phyloP scores from a whole-genome alignment of 371 early-diverging fungal genomes.

The Zychaea mexicana region DNA sequence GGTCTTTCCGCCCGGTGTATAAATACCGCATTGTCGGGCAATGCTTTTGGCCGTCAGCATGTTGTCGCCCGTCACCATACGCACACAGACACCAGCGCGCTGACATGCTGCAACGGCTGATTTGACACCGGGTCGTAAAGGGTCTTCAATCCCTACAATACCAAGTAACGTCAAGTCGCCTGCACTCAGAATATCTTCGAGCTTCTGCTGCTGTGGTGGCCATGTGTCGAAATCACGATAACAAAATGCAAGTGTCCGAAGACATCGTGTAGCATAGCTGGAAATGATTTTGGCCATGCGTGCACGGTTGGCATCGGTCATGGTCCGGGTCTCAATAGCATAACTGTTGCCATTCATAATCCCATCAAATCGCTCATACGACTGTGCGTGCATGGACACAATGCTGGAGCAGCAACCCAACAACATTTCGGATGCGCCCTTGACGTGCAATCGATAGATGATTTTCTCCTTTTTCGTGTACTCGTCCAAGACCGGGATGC shows the following conservation, averaged over 20 bases:
- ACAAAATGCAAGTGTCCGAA: slow-evolving; percentile 71
- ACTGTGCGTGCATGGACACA: slow-evolving; percentile 42
- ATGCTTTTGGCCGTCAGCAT: slow-evolving; percentile 71
- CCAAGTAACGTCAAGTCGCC: slow-evolving; percentile 56
- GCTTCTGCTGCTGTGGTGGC: slow-evolving; percentile 26
- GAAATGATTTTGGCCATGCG: slow-evolving; percentile 57
- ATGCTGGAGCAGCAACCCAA: slow-evolving; percentile 37
- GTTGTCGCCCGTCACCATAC: slow-evolving; percentile 86
- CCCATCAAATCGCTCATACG: slow-evolving; percentile 14
- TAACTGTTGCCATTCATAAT: slow-evolving; percentile 23
- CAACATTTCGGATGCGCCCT: slow-evolving; percentile 89
- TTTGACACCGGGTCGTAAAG: slow-evolving; percentile 65
- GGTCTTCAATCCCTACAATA: slow-evolving; percentile 75
- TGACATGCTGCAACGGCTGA: slow-evolving; percentile 66
- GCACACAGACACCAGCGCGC: slow-evolving; percentile 77
- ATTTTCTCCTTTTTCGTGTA: slow-evolving; percentile 20
- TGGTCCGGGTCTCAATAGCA: slow-evolving; percentile 47
- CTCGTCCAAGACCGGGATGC: slow-evolving; percentile 32
- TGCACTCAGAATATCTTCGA: slow-evolving; percentile 40
- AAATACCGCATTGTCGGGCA: slow-evolving; percentile 71
- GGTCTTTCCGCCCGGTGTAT: slow-evolving; percentile 58
- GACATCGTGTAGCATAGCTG: slow-evolving; percentile 66
- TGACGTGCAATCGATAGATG: slow-evolving; percentile 69
- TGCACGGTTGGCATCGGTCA: slow-evolving; percentile 45
- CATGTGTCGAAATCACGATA: slow-evolving; percentile 69